Evolutionary conservation across 23 red algal genomes (phyloP), one percentile per base, ranked within the genome.

Genomic region (Agarophyton chilense): DNA sequence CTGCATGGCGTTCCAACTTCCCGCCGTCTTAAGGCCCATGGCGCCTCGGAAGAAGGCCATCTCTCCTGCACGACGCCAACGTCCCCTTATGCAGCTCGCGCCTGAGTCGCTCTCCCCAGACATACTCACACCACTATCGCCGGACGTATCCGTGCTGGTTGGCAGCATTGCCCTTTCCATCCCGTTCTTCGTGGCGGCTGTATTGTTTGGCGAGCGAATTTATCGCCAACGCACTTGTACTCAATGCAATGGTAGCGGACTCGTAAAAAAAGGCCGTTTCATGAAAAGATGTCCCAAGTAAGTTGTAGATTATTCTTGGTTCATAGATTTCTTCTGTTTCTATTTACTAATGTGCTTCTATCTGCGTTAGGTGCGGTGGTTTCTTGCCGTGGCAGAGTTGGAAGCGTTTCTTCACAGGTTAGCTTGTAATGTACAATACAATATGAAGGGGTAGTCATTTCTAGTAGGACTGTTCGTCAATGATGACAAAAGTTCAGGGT

Each of bases 351-450:
- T 26, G 2, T 52, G 45, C 45, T 36, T 39, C 56, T 10, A 12
- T 31, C 3, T 1, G 22, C 14, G 28, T 35, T 39, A 86, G 45
- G 29, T 93, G 90, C 60, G 90, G 90, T 62, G 90, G 90, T 12
- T 93, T 93, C 62, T 68, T 93, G 43, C 90, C 90, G 42, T 93
- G 90, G 90, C 90, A 93, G 70, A 85, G 72, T 29, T 93, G 90
- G 90, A 54, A 66, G 44, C 79, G 81, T 31, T 93, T 93, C 71
- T 93, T 93, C 56, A 55, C 71, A 44, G 87, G 87, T 22, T 91
- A 76, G 43, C 21, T 32, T n/a, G 55, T 10, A 82, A n/a, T n/a
- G n/a, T n/a, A n/a, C n/a, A n/a, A n/a, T n/a, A n/a, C n/a, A n/a
- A n/a, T n/a, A n/a, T n/a, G n/a, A n/a, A n/a, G n/a, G n/a, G n/a